Conservation (phyloP, 179 eudicot genomes). For the Corrigiola litoralis region DNA sequence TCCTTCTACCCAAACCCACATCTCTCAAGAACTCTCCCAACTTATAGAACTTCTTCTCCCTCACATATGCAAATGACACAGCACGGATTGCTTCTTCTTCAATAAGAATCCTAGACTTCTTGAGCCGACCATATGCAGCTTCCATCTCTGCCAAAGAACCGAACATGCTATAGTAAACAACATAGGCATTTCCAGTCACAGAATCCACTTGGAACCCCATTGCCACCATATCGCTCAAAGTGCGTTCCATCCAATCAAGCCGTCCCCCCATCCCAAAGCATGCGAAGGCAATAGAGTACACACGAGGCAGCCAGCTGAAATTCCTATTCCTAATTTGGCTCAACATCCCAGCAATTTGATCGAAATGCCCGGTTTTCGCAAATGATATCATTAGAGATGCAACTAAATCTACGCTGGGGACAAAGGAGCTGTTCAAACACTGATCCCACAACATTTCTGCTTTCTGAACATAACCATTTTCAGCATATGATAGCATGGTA, state of each 20-base stretch:
- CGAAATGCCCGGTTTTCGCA: conserved; percentile 38
- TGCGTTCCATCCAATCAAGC: conserved; percentile 60
- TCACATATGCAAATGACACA: conserved; percentile 53
- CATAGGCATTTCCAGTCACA: conserved; percentile 58
- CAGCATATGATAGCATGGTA: conserved; percentile 49
- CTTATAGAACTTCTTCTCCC: conserved; percentile 51
- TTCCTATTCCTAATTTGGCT: conserved; percentile 38
- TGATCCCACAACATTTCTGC: conserved; percentile 58
- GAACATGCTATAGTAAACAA: conserved; percentile 51
- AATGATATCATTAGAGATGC: conserved; percentile 45
- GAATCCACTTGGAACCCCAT: conserved; percentile 63
- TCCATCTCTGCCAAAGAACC: conserved; percentile 69
- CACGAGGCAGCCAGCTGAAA: conserved; percentile 39
- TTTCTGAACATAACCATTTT: conserved; percentile 39
- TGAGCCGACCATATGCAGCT: conserved; percentile 63
- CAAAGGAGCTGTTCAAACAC: conserved; percentile 44
- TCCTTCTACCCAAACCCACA: conserved; percentile 77
- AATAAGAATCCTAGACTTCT: conserved; percentile 61
- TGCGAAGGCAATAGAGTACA: conserved; percentile 42
- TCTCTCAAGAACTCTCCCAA: conserved; percentile 70
- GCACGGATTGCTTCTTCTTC: conserved; percentile 67
- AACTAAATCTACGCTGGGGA: conserved; percentile 37
- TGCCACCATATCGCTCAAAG: conserved; percentile 60
- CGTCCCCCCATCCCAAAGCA: conserved; percentile 67
- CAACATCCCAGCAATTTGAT: conserved; percentile 42